Evolutionary conservation across 2,329 filamentous ascomycete species (phyloP).

Genomic region (Alternaria atra): DNA sequence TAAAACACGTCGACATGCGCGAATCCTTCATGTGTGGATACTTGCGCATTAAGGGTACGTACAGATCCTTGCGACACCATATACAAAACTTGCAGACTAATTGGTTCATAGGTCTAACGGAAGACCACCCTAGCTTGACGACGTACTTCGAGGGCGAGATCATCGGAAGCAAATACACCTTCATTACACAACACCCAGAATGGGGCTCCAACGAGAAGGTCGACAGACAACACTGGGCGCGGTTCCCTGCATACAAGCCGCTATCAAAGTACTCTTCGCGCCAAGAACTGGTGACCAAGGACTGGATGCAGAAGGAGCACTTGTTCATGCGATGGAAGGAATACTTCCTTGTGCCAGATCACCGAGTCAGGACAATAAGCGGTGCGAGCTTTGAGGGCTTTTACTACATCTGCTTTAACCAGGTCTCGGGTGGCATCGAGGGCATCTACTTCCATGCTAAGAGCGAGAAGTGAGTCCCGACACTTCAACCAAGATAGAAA

Average conservation of each 20-base stretch:
- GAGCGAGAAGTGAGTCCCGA: conserved; percentile 85
- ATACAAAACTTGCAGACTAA: conserved; percentile 22
- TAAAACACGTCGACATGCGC: conserved; percentile 93
- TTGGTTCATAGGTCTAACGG: conserved; percentile 75
- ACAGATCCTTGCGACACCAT: not conserved
- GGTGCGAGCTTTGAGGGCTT: conserved; percentile 98
- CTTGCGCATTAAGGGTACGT: conserved; percentile 87
- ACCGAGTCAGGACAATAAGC: conserved; percentile 87
- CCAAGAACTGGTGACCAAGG: conserved; percentile 68
- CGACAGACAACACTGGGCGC: conserved; percentile 90
- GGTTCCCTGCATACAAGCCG: conserved; percentile 86
- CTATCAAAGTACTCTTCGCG: conserved; percentile 71
- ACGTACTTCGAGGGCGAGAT: conserved; percentile 99
- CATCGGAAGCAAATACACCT: conserved; percentile 93
- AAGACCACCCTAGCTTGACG: conserved; percentile 95
- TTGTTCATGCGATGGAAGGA: conserved; percentile 99
- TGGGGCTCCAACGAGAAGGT: conserved; percentile 95
- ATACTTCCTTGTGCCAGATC: conserved; percentile 94
- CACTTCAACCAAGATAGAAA: not conserved
- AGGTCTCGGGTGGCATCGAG: conserved; percentile 82
- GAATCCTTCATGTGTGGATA: conserved; percentile 97
- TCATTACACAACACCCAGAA: conserved; percentile 84
- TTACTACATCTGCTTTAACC: conserved; percentile 99
- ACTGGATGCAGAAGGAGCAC: conserved; percentile 81
- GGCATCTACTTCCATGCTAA: conserved; percentile 98